phyloP scores from a whole-genome alignment of 2,329 filamentous ascomycete species.

The Trichophyton verrucosum region DNA sequence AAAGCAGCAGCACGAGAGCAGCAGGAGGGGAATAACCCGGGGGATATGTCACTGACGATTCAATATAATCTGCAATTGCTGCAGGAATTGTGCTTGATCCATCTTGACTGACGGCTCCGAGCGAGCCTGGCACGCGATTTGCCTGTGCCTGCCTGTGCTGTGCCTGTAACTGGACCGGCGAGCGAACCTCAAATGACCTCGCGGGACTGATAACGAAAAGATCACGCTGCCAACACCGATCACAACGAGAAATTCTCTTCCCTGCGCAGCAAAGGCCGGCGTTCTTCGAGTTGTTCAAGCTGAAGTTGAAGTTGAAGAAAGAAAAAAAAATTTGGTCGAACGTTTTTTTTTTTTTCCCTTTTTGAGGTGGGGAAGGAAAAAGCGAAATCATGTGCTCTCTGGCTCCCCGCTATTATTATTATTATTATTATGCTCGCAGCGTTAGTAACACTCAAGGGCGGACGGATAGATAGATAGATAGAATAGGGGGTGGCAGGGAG shows the following conservation, averaged over 20 bases:
- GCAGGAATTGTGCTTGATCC: slow-evolving; percentile 72
- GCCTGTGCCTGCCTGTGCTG: not conserved
- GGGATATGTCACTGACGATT: slow-evolving; percentile 52
- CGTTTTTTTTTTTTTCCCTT: not conserved
- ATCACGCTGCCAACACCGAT: not conserved
- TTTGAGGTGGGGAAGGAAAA: slow-evolving; percentile 5
- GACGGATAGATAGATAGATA: not conserved
- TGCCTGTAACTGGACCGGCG: not conserved
- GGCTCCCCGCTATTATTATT: not conserved
- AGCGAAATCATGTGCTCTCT: not conserved
- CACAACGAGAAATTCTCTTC: not conserved
- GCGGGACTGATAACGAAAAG: not conserved
- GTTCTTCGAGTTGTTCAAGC: slow-evolving; percentile 2
- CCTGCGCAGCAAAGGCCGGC: not conserved
- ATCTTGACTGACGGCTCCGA: slow-evolving; percentile 34
- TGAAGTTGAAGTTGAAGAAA: slow-evolving; percentile 5
- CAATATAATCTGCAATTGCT: slow-evolving; percentile 76
- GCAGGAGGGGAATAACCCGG: slow-evolving; percentile 1
- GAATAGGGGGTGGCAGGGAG: not conserved
- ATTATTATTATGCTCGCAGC: not conserved
- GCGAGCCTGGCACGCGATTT: not conserved
- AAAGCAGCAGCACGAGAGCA: not conserved
- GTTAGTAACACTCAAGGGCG: not conserved
- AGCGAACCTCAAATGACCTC: not conserved
- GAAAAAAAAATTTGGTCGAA: slow-evolving; percentile 7